Evolutionary conservation across 1,284 basidiomycete species (phyloP).

Genomic region (Austroboletus novae-zelandiae): DNA sequence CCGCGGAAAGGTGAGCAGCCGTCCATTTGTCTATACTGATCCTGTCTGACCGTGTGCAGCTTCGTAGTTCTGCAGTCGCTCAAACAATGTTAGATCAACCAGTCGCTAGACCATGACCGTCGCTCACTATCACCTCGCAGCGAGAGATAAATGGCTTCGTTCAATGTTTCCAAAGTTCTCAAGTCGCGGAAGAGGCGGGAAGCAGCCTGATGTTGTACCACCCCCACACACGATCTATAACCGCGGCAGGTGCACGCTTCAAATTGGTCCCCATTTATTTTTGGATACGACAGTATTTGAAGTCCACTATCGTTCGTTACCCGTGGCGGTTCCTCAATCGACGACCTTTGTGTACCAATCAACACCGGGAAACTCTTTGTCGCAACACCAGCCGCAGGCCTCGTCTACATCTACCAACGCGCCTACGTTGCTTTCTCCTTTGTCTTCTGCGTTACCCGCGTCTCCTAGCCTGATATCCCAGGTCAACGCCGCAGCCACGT

Average conservation of each 20-base stretch:
- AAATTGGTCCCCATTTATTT: conserved; percentile 72
- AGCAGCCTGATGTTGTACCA: conserved; percentile 47
- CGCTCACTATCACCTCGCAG: conserved; percentile 40
- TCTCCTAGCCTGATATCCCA: conserved; percentile 56
- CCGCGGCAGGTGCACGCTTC: conserved; percentile 62
- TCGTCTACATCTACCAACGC: conserved; percentile 11
- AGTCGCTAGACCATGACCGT: conserved; percentile 10
- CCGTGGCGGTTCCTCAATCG: conserved; percentile 21
- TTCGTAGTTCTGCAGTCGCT: conserved; percentile 60
- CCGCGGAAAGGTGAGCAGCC: conserved; percentile 53
- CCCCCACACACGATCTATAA: conserved; percentile 63
- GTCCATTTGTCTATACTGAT: background rate
- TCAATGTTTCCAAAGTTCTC: conserved; percentile 73
- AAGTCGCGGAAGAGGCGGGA: conserved; percentile 52
- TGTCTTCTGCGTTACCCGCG: conserved; percentile 43
- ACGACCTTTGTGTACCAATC: conserved; percentile 26
- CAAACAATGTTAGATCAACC: conserved; percentile 55
- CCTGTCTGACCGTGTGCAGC: conserved; percentile 32
- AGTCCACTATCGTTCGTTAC: conserved; percentile 48
- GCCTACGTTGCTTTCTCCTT: conserved; percentile 40
- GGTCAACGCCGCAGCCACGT: conserved; percentile 62
- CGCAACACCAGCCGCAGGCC: conserved; percentile 18
- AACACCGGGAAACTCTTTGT: conserved; percentile 11
- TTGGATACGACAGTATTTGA: conserved; percentile 64
- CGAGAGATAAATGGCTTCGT: conserved; percentile 65